Base-by-base conservation (phyloP, 2,329 filamentous ascomycete species). In the Arthrobotrys musiformis region DNA sequence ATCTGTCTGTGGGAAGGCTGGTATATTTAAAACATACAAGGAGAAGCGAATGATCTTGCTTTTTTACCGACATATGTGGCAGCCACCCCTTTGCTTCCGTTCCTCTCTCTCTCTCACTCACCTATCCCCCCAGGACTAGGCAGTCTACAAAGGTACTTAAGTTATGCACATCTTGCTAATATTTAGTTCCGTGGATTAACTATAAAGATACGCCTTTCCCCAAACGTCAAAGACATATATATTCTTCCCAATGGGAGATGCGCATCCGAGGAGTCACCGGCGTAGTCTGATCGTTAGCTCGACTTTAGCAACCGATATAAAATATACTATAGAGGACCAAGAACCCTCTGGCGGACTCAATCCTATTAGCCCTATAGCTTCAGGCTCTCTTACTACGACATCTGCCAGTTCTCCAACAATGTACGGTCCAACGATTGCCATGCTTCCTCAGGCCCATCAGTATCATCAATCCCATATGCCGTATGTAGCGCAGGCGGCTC, bases 231-330 rank as follows among this genome's bases (percentile, higher is more conserved):
- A 66, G 26, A 69, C 24, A 70, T n/a, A 68, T 64, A 69, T 58
- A 69, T 66, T 67, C 19, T 66, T 77, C 66, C 73, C 60, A 78
- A 78, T 78, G 74, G 74, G 74, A 78, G 74, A 78, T 78, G 74
- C 44, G 56, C 68, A 78, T 24, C 68, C 56, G 63, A 52, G 74
- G 63, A 73, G 56, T 72, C 74, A 72, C 74, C 67, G 74, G 69
- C 74, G 74, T 46, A 78, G 69, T 73, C 74, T 78, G 52, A 78
- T 78, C 46, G 74, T 78, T 58, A 78, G 68, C 42, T 78, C 74
- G 69, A 73, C 67, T 52, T 64, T 48, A 73, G 74, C 63, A 63
- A 69, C 74, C 48, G 74, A 78, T 40, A 77, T 77, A 17, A 78
- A 78, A 50, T 54, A 78, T n/a, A 78, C 69, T 40, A 63, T 77